Base-by-base conservation (phyloP, 768 basidiomycete species). In the Pleurotus sapidus region DNA sequence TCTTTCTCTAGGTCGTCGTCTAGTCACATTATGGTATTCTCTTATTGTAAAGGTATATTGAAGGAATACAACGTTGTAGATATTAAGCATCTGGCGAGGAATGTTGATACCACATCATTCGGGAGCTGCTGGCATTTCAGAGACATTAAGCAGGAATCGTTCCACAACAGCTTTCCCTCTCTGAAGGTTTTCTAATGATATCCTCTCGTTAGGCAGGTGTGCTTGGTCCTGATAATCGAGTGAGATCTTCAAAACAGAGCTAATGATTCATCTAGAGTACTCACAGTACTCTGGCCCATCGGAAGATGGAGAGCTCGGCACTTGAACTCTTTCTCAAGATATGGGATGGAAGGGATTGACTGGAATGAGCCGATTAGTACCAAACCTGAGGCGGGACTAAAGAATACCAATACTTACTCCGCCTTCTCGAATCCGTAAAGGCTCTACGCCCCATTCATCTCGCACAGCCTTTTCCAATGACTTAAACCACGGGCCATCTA, bases 281-380 rank as follows among this genome's bases (percentile, higher is more conserved):
- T 67, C 61, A 93, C 93, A 40, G 88, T 84, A 69, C 90, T 91
- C 67, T 96, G 93, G 0, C 96, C 97, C 73, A 99, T 85, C 0
- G 97, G 97, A 2, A 99, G 79, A 71, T 99, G 97, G 9, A 98
- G 78, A 17, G 93, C 93, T 48, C 86, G 89, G 56, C 94, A 97
- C 1, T 79, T 76, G 62, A 99, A 96, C 67, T 88, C 86, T 63
- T 94, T 93, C 71, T 99, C 97, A 3, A 99, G 77, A 70, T 87
- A 95, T 0, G 95, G 96, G 0, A 98, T 84, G 1, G 93, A 93
- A 3, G 97, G 97, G 53, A 98, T 94, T 5, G 93, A 93, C 93
- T 95, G 30, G 30, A 63, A 43, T 59, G 14, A 39, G 20, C 11
- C 15, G 30, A 42, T 60, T 51, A 59, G 48, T 6, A 57, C 62